phyloP scores from a whole-genome alignment of 2,329 filamentous ascomycete species.

The Penicillium sp. region DNA sequence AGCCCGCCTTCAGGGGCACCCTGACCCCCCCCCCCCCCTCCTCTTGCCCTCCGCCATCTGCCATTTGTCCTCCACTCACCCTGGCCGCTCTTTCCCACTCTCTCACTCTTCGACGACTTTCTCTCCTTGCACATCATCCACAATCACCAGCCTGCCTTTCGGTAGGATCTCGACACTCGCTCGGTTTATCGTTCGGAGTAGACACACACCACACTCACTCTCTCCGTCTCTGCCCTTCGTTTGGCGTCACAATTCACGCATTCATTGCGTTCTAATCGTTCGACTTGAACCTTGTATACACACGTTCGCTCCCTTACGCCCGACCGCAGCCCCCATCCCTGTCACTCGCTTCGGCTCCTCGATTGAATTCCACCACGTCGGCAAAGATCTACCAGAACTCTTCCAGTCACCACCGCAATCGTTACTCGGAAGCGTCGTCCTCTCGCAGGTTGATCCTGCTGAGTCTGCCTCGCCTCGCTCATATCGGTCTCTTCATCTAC shows the following conservation, averaged over 20 bases:
- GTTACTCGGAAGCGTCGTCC: neutral
- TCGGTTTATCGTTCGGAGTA: no score
- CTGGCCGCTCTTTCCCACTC: neutral
- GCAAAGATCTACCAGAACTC: no score
- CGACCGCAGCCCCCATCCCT: neutral
- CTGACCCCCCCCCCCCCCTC: neutral
- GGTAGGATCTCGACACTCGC: no score
- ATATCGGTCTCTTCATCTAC: neutral
- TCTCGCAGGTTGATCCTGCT: constrained; percentile 20
- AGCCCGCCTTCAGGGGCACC: constrained; percentile 14
- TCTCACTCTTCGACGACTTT: neutral
- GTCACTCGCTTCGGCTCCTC: neutral
- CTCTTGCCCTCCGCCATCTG: neutral
- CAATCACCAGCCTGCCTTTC: no score
- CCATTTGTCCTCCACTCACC: neutral
- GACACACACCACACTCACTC: no score
- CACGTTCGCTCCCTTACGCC: no score
- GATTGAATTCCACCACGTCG: neutral
- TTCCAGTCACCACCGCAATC: no score
- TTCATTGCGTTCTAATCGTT: no score
- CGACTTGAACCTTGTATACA: no score
- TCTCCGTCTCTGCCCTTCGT: no score
- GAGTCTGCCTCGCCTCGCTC: neutral
- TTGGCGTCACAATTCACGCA: no score
- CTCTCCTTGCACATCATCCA: neutral